Base-by-base conservation (phyloP, 768 basidiomycete species). In the Lyophyllum semitale region DNA sequence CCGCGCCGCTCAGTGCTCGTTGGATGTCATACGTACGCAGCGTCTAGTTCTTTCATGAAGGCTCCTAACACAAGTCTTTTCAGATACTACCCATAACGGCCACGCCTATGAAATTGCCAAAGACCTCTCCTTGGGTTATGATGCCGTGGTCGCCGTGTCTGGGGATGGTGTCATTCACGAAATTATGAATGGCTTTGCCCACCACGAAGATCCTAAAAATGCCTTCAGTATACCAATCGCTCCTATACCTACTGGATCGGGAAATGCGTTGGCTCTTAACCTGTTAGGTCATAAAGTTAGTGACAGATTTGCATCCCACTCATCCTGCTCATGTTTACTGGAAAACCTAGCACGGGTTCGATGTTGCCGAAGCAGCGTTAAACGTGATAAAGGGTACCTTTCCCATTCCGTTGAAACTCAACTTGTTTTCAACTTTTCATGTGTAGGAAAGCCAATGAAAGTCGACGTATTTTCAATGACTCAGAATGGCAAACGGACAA, bases 141-240 rank as follows among this genome's bases (percentile, higher is more conserved):
- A 94, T 59, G 90, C 85, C 0, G 66, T 95, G 38, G 79, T 91
- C 33, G 71, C 84, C 27, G 79, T 95, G 22, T 93, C 91, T 0
- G 93, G 93, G 0, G 93, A 95, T 62, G 93, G 93, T 8, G 76
- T 92, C 32, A 65, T 93, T 15, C 89, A 94, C 63, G 93, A 95
- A 71, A 77, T 92, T 22, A 62, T 93, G 66, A 95, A 95, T 64
- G 93, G 93, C 2, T 83, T 94, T 53, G 84, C 88, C 2, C 73
- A 84, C 50, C 87, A 89, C 54, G 69, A 73, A 26, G 74, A 85
- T 33, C 83, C 87, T 1, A 67, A 73, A 32, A 76, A 74, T 44
- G 92, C 89, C 0, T 81, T 94, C 53, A 67, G 65, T 42, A 83
- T 84, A 27, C 91, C 93, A 1, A 71, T 95, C 23, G 84, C 85